A percentile compares a stretch with the other conserved stretches of the same genome.
phyloP scores from a whole-genome alignment of 73 alveolate species.

The Paramecium biaurelia region DNA sequence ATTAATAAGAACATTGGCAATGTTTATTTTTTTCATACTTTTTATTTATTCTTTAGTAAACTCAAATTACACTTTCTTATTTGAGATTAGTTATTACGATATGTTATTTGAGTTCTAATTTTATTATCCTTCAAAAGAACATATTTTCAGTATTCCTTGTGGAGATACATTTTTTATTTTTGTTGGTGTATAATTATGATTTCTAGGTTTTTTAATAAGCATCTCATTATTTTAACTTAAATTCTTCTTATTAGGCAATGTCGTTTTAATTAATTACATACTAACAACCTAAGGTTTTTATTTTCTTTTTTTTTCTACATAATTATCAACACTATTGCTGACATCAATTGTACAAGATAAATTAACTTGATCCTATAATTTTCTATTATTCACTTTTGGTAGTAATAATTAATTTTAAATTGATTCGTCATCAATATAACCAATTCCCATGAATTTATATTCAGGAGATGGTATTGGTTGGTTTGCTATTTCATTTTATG shows the following conservation, averaged over 20 bases:
- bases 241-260: not conserved
- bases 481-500: not conserved
- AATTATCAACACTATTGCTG: not conserved
- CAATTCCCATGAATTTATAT: not conserved
- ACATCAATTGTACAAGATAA: not conserved
- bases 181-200: not conserved
- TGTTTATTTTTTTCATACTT: not conserved
- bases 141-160: not conserved
- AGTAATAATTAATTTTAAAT: not conserved
- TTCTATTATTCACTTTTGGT: not conserved
- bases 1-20: not conserved
- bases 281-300: not conserved
- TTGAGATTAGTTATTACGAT: not conserved
- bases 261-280: not conserved
- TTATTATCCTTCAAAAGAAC: not conserved
- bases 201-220: not conserved
- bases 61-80: not conserved
- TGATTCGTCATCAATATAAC: not conserved
- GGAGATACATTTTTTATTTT: not conserved
- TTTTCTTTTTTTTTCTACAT: not conserved
- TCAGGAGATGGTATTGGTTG: constrained; percentile 1
- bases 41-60: not conserved
- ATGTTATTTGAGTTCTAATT: not conserved
- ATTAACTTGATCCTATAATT: not conserved
- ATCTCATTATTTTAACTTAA: not conserved